Evolutionary conservation across 805 yeast genomes (phyloP).

Genomic region (Candida saitoana): DNA sequence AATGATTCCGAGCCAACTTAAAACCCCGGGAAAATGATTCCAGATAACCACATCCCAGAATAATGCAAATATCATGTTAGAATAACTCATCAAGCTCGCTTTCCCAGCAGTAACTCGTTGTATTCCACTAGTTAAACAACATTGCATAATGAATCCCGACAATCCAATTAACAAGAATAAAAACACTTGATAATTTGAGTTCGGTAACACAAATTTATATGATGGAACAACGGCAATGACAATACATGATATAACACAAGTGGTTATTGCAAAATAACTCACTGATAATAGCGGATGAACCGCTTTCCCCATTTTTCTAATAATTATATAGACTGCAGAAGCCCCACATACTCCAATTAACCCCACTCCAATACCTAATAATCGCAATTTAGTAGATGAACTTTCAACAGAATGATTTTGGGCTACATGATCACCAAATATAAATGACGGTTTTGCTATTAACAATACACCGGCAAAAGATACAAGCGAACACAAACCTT

Average conservation of each 20-base stretch:
- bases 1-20: slow-evolving; percentile 66
- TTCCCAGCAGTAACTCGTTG: slow-evolving; percentile 77
- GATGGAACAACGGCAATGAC: slow-evolving; percentile 57
- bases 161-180: slow-evolving; percentile 60
- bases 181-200: slow-evolving; percentile 60
- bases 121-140: slow-evolving; percentile 72
- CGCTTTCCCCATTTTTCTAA: slow-evolving; percentile 68
- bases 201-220: slow-evolving; percentile 57
- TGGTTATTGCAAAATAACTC: slow-evolving; percentile 64
- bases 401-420: slow-evolving; percentile 39
- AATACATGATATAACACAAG: slow-evolving; percentile 50
- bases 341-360: slow-evolving; percentile 68
- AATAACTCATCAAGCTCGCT: slow-evolving; percentile 70
- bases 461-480: slow-evolving; percentile 74
- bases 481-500: slow-evolving; percentile 62
- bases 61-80: slow-evolving; percentile 74
- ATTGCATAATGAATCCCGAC: slow-evolving; percentile 81
- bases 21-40: slow-evolving; percentile 65
- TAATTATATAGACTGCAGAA: slow-evolving; percentile 61
- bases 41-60: slow-evolving; percentile 70
- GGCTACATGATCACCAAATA: slow-evolving; percentile 48
- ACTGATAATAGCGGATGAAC: slow-evolving; percentile 83
- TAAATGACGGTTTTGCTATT: slow-evolving; percentile 75
- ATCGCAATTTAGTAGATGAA: slow-evolving; percentile 48
- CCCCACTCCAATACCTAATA: slow-evolving; percentile 62